phyloP scores from a whole-genome alignment of 495 filamentous ascomycete species.

The Xylaria venustula region DNA sequence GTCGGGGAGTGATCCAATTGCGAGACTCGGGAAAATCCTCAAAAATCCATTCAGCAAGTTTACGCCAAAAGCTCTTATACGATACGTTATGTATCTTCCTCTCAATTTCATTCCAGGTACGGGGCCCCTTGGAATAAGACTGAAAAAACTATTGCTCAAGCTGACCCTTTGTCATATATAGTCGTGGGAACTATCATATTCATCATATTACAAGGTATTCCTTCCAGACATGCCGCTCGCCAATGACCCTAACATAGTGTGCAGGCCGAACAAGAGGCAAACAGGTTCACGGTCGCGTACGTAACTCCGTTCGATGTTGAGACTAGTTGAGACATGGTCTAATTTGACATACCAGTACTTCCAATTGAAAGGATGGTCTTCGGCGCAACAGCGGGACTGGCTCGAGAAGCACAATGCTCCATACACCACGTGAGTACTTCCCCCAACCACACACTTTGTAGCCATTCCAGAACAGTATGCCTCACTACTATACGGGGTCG shows the following conservation, averaged over 20 bases:
- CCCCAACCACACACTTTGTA: constrained; percentile 11
- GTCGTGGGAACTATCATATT: constrained; percentile 82
- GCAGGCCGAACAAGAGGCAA: constrained; percentile 40
- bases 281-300: constrained; percentile 34
- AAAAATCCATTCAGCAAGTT: constrained; percentile 69
- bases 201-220: constrained; percentile 68
- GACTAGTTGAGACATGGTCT: constrained; percentile 19
- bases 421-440: constrained; percentile 69
- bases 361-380: constrained; percentile 80
- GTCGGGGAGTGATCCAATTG: constrained; percentile 56
- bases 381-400: constrained; percentile 59
- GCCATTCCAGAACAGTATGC: neutral
- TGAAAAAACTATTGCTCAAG: neutral
- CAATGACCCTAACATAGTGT: constrained; percentile 14
- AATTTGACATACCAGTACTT: constrained; percentile 60
- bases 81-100: constrained; percentile 79
- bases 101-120: constrained; percentile 81
- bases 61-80: constrained; percentile 61
- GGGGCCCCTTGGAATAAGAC: neutral
- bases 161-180: constrained; percentile 17
- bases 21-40: constrained; percentile 69
- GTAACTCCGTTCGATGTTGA: constrained; percentile 11
- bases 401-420: constrained; percentile 60
- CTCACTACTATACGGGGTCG: neutral
- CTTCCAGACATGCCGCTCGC: neutral